Evolutionary conservation across 169 alveolate species (phyloP).

Genomic region (Cryptosporidium viatorum): DNA sequence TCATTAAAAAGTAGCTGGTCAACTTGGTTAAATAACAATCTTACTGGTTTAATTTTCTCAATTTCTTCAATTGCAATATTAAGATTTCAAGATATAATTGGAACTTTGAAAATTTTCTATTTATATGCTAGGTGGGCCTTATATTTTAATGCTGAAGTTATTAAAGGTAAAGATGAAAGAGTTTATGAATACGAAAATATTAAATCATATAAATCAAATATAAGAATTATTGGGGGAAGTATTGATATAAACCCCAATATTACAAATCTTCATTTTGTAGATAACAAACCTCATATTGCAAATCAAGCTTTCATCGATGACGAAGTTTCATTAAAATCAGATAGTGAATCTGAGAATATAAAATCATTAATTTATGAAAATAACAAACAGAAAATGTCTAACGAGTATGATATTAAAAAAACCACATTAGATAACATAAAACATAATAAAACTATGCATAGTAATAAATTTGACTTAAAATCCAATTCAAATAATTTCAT

Average conservation of each 20-base stretch:
- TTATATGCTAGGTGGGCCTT: conserved; percentile 50
- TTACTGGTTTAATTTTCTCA: conserved; percentile 12
- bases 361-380: neutral
- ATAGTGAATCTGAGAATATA: conserved; percentile 8
- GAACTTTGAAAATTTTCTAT: conserved; percentile 26
- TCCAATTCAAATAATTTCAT: neutral
- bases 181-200: conserved; percentile 20
- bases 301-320: neutral
- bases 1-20: conserved; percentile 8
- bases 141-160: conserved; percentile 2
- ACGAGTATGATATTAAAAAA: too few relatives aligned
- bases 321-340: conserved; percentile 17
- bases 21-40: neutral
- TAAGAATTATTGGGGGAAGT: conserved; percentile 58
- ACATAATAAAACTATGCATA: neutral
- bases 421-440: neutral
- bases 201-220: conserved; percentile 40
- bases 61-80: conserved; percentile 9
- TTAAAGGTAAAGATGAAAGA: neutral
- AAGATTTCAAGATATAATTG: conserved; percentile 38
- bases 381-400: neutral
- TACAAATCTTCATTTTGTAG: neutral
- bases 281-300: neutral
- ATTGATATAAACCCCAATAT: neutral
- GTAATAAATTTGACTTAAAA: neutral